Base-by-base conservation (phyloP, 108 stramenopile genomes). In the Nitzschia putrida region DNA sequence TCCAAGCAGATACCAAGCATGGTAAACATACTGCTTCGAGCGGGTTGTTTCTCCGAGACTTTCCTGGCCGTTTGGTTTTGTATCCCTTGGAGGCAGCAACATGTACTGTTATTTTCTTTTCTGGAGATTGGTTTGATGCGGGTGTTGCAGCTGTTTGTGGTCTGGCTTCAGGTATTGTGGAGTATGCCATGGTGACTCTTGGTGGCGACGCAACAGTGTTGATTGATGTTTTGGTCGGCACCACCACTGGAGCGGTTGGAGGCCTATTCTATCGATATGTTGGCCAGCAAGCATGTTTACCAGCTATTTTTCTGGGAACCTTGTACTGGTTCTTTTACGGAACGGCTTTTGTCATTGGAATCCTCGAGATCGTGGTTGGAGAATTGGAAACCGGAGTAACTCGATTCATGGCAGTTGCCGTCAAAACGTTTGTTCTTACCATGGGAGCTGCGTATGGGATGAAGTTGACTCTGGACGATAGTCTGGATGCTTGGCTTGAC, bases 301-400 rank as follows among this genome's bases (percentile, higher is more conserved):
- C 74, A 18, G 49, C 76, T 5, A 53, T 83, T 1, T 83, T 80
- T 67, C 51, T 83, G 34, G 82, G 82, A 13, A 77, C 79, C 3
- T 57, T 83, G 6, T 83, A 83, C 34, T 83, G 82, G 82, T 83
- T 57, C 66, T 80, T 82, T 64, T 81, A 81, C 34, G 80, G 76
- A 23, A 81, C 76, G 16, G 80, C 80, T 13, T 42, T 61, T 61
- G 40, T 61, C 59, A 61, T 42, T 39, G 59, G 82, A 22, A 63
- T 83, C 18, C 66, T 83, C n/a, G 82, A 83, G 61, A 83, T 83
- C 41, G 71, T 83, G 63, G 75, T 79, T 8, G 79, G 79, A 37
- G 82, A 83, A 42, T 45, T 83, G n/a, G 70, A 77, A 49, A 77
- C 76, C 7, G 82, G 82, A 34, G 82, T 83, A 10, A 77, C 64